Conservation (phyloP, 345 rosid genomes). For the Hypericum androsaemum region DNA sequence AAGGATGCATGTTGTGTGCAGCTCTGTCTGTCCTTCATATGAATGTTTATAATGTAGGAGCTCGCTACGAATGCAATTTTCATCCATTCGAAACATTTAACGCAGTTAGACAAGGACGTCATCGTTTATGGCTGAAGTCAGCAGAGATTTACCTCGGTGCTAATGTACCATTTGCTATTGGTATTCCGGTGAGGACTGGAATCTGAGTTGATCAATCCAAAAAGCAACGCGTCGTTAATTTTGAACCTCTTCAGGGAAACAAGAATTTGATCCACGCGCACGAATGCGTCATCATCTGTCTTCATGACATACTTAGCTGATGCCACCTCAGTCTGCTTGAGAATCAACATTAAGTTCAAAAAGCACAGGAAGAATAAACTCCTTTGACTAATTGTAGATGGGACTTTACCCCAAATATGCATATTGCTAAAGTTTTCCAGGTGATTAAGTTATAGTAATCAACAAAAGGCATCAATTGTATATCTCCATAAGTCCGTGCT, state of each 20-base stretch:
- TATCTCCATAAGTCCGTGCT: conserved; percentile 2
- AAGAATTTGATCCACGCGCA: conserved; percentile 1
- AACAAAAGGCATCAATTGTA: conserved; percentile 8
- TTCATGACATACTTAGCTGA: not conserved
- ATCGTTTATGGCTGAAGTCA: not conserved
- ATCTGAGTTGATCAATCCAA: not conserved
- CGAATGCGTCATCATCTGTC: conserved; percentile 1
- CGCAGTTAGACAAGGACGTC: too few species aligned
- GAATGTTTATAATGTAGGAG: too few species aligned
- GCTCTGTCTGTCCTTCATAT: too few species aligned
- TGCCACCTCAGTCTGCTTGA: not conserved
- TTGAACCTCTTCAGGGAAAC: not conserved
- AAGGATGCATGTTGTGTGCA: too few species aligned
- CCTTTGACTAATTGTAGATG: too few species aligned
- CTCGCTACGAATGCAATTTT: too few species aligned
- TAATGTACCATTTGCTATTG: not conserved
- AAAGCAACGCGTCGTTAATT: not conserved
- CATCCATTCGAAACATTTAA: too few species aligned
- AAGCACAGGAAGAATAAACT: too few species aligned
- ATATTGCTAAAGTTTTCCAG: conserved; percentile 6
- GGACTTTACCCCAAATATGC: conserved; percentile 4
- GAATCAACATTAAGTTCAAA: too few species aligned
- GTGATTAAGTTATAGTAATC: conserved; percentile 9
- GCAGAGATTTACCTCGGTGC: not conserved
- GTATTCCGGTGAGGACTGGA: not conserved